These are phyloP conservation scores for Speleostelium caveatum DNA, from an alignment of 78 protist species.

Conservation along the genomic window DNA sequence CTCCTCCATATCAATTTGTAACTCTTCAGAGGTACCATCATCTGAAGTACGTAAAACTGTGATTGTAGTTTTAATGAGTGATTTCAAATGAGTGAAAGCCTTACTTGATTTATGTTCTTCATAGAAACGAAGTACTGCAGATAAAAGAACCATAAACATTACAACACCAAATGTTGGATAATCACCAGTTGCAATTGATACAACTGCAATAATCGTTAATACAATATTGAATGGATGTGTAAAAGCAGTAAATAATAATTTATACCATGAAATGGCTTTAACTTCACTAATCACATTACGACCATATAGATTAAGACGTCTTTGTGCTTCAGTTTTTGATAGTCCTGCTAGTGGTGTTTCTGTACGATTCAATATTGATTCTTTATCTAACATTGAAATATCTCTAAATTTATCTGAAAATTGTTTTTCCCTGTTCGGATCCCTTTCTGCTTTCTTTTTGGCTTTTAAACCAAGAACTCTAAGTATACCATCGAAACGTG, in stretches of 20 bases:
- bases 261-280: constrained; percentile 65
- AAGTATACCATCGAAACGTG: neutral
- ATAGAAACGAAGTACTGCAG: constrained; percentile 68
- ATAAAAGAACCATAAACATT: constrained; percentile 65
- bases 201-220: constrained; percentile 69
- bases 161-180: constrained; percentile 63
- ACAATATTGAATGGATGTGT: constrained; percentile 80
- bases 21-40: constrained; percentile 5
- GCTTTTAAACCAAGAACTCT: constrained; percentile 28
- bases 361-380: constrained; percentile 22
- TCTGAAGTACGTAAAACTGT: constrained; percentile 41
- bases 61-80: constrained; percentile 52
- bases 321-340: constrained; percentile 47
- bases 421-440: constrained; percentile 54
- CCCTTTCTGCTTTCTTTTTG: constrained; percentile 47
- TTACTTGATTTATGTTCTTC: constrained; percentile 76
- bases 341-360: constrained; percentile 37
- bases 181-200: constrained; percentile 52
- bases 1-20: constrained; percentile 45
- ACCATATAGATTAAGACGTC: constrained; percentile 50
- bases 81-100: constrained; percentile 74
- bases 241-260: constrained; percentile 45
- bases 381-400: constrained; percentile 24
- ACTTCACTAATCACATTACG: constrained; percentile 58
- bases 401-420: constrained; percentile 41